Evolutionary conservation across 2,329 filamentous ascomycete genomes (phyloP).

Genomic region (Penicillium sp.): DNA sequence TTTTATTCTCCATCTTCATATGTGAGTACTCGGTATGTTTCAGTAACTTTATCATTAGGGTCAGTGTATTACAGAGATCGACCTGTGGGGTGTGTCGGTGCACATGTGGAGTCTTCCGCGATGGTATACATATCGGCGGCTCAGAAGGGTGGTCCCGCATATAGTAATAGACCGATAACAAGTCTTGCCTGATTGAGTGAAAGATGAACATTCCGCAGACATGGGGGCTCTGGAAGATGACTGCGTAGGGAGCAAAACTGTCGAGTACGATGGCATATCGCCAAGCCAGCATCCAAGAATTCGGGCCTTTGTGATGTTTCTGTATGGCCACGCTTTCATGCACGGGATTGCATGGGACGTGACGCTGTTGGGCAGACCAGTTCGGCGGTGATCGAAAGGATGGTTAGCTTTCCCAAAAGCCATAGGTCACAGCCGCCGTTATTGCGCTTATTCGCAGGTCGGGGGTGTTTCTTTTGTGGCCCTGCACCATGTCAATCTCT

Average conservation of each 20-base stretch:
- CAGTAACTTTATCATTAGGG: too few relatives aligned
- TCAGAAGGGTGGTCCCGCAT: not conserved
- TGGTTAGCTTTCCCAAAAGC: conserved; percentile 19
- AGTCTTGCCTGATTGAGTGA: not conserved
- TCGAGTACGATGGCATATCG: conserved; percentile 1
- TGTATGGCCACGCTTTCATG: conserved; percentile 6
- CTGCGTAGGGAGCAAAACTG: conserved; percentile 22
- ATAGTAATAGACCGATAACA: not conserved
- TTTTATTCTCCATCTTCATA: too few relatives aligned
- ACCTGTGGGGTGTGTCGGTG: not conserved
- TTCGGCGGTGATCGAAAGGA: conserved; percentile 16
- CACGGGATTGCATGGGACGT: conserved; percentile 18
- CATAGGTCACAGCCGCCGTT: conserved; percentile 17
- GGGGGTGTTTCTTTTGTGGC: not conserved
- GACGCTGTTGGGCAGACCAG: conserved; percentile 21
- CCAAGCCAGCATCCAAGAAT: conserved; percentile 33
- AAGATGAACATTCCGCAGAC: not conserved
- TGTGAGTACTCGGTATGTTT: too few relatives aligned
- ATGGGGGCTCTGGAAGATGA: conserved; percentile 14
- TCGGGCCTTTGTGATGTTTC: conserved; percentile 26
- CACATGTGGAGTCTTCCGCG: not conserved
- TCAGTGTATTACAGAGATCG: not conserved
- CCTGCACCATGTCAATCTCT: not conserved
- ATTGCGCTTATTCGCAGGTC: conserved; percentile 11
- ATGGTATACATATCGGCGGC: not conserved